Base-by-base conservation (phyloP, 108 stramenopile genomes). In the Aurantiochytrium sp. region DNA sequence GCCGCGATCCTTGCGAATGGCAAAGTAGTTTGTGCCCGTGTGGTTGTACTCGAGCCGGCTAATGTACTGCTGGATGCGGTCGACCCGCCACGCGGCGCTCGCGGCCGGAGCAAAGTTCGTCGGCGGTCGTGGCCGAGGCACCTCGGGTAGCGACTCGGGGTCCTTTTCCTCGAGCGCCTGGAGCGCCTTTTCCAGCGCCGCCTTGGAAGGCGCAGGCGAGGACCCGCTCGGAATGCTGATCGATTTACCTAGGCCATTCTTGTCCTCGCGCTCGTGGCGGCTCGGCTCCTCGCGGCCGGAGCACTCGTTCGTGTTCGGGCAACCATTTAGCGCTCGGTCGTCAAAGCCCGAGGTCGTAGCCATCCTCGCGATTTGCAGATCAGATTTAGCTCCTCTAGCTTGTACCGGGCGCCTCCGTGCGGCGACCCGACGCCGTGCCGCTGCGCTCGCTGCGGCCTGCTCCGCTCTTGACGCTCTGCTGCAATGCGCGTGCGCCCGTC, bases 1-100 rank as follows among this genome's bases (percentile, higher is more conserved):
- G 4, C 93, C 93, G 19, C 92, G 65, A 55, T 92, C 90, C 69
- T 91, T 89, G 3, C 88, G 88, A 54, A 90, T 92, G 30, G 19
- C 4, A 41, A 89, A 90, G 68, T 88, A 90, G 27, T 54, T 52
- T 8, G 37, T 21, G 21, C 90, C 90, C 48, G 90, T 90, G 65
- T 90, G 88, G 53, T 90, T 90, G 86, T 90, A 90, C 69, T 89
- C 87, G 65, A 90, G 88, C 32, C 55, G 19, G 15, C 27, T 45
- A 32, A 90, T 90, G 37, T 85, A 90, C 15, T 59, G 24, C 36
- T 90, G 89, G 19, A 90, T 88, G 24, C 55, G 68, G 41, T 81
- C 42, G 8, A 81, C 6, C 42, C 73, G 39, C 73, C 39, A 41
- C 24, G 42, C n/a, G 6, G 73, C 42, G 27, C 45, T 81, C 2